Conservation (phyloP, 352 stramenopile genomes). For the Discostella stelligera region DNA sequence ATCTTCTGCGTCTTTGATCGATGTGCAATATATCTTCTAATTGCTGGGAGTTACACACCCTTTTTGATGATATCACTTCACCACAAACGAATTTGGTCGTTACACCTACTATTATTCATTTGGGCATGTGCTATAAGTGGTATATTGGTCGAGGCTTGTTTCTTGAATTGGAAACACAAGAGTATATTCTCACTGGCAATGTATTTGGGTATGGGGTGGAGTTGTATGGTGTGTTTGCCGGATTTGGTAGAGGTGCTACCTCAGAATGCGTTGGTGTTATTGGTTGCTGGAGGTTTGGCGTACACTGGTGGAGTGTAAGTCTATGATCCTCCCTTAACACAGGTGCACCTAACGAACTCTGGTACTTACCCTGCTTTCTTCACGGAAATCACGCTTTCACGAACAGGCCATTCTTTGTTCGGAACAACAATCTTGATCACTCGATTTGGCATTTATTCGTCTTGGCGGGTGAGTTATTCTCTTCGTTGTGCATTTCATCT, state of each 20-base stretch:
- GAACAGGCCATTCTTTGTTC: conserved; percentile 70
- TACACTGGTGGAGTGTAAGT: conserved; percentile 71
- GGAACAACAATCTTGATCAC: conserved; percentile 81
- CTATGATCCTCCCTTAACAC: neutral
- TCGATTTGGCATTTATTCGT: conserved; percentile 82
- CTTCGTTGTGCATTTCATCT: neutral
- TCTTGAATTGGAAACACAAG: conserved; percentile 61
- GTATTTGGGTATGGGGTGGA: conserved; percentile 81
- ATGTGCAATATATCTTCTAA: conserved; percentile 81
- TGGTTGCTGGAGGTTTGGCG: conserved; percentile 68
- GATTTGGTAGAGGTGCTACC: conserved; percentile 56
- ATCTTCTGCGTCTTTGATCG: conserved; percentile 77
- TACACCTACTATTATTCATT: conserved; percentile 64
- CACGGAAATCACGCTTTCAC: neutral
- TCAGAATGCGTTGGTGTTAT: conserved; percentile 35
- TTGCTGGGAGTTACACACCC: conserved; percentile 80
- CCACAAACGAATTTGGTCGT: conserved; percentile 47
- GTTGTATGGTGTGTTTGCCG: conserved; percentile 56
- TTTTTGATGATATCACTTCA: conserved; percentile 71
- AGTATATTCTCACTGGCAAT: conserved; percentile 64
- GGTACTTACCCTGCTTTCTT: neutral
- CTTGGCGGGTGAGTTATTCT: conserved; percentile 47
- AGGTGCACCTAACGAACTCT: neutral
- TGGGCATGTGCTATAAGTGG: conserved; percentile 62
- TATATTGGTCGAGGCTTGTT: conserved; percentile 64